Conservation (phyloP, 345 rosid genomes). For the Hypericum perforatum region DNA sequence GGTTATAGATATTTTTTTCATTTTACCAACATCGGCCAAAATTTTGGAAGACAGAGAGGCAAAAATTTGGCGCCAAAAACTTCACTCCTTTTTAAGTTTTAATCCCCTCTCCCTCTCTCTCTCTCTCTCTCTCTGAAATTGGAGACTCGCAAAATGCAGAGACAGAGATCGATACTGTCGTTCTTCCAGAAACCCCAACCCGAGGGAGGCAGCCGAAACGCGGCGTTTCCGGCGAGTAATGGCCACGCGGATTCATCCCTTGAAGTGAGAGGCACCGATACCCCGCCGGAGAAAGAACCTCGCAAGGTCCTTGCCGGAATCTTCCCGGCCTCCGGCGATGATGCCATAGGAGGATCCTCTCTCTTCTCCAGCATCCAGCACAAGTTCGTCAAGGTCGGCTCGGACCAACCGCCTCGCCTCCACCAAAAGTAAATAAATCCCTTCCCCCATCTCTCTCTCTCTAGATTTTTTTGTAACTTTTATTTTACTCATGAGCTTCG, state of each 20-base stretch:
- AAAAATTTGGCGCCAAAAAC: too few relatives aligned
- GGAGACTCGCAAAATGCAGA: conserved; percentile 42
- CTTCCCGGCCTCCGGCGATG: conserved; percentile 19
- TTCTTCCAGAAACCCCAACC: conserved; percentile 55
- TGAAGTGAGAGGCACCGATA: conserved; percentile 62
- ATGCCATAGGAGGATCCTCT: conserved; percentile 30
- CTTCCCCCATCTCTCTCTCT: neutral
- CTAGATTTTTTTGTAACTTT: conserved; percentile 4
- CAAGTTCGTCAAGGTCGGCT: conserved; percentile 65
- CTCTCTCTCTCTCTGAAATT: too few relatives aligned
- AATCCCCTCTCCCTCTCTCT: too few relatives aligned
- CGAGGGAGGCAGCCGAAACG: conserved; percentile 24
- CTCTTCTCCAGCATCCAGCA: conserved; percentile 74
- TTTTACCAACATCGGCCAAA: too few relatives aligned
- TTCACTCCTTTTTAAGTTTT: too few relatives aligned
- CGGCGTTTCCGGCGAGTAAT: conserved; percentile 11
- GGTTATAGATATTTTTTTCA: too few relatives aligned
- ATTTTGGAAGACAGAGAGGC: too few relatives aligned
- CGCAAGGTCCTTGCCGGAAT: conserved; percentile 47
- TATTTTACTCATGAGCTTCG: neutral
- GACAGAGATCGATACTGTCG: conserved; percentile 65
- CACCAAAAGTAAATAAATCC: conserved; percentile 28
- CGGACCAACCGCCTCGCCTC: conserved; percentile 19
- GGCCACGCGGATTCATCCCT: conserved; percentile 19
- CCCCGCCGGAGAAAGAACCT: conserved; percentile 90